A percentile compares a stretch with the other conserved stretches of the same genome.
phyloP scores from a whole-genome alignment of 1,284 basidiomycete species.

The Malassezia obtusa region DNA sequence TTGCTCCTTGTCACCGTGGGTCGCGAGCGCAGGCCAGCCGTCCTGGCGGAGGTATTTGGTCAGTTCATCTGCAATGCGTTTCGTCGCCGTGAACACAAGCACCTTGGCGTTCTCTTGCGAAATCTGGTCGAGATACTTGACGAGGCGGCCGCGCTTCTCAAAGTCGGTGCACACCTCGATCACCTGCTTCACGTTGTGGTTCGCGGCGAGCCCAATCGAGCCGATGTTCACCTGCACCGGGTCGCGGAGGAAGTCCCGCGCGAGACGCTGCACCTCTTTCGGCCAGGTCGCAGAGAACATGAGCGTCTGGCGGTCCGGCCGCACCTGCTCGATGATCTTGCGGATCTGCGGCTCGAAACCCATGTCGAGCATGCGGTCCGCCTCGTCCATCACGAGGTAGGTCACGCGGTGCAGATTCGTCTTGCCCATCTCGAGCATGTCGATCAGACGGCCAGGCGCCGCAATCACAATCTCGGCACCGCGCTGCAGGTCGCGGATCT shows the following conservation, averaged over 20 bases:
- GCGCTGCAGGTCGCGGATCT: slow-evolving; percentile 91
- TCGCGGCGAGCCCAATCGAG: slow-evolving; percentile 94
- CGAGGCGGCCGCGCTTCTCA: slow-evolving; percentile 89
- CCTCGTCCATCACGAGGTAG: slow-evolving; percentile 98
- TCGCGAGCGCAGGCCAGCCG: slow-evolving; percentile 93
- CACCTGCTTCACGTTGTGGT: slow-evolving; percentile 91
- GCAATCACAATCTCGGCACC: slow-evolving; percentile 94
- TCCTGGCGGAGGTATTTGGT: slow-evolving; percentile 61
- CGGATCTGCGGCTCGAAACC: slow-evolving; percentile 99
- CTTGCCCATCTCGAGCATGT: slow-evolving; percentile 90
- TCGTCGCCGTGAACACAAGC: slow-evolving; percentile 94
- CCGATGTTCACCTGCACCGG: slow-evolving; percentile 99
- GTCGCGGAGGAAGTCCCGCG: slow-evolving; percentile 87
- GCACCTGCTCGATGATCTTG: slow-evolving; percentile 92
- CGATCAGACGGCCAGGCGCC: slow-evolving; percentile 59
- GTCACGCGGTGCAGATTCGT: slow-evolving; percentile 91
- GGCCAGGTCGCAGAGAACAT: slow-evolving; percentile 98
- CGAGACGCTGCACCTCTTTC: slow-evolving; percentile 95
- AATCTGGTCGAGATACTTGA: slow-evolving; percentile 95
- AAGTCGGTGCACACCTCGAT: slow-evolving; percentile 95
- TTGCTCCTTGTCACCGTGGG: slow-evolving; percentile 90
- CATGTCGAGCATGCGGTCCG: slow-evolving; percentile 96
- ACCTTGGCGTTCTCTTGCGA: slow-evolving; percentile 95
- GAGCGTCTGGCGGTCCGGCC: slow-evolving; percentile 74
- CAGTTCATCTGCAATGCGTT: slow-evolving; percentile 93